A percentile compares a stretch with the other conserved stretches of the same genome.
Conservation (phyloP, 1,139 yeast genomes). For the Hansenula sp. region DNA sequence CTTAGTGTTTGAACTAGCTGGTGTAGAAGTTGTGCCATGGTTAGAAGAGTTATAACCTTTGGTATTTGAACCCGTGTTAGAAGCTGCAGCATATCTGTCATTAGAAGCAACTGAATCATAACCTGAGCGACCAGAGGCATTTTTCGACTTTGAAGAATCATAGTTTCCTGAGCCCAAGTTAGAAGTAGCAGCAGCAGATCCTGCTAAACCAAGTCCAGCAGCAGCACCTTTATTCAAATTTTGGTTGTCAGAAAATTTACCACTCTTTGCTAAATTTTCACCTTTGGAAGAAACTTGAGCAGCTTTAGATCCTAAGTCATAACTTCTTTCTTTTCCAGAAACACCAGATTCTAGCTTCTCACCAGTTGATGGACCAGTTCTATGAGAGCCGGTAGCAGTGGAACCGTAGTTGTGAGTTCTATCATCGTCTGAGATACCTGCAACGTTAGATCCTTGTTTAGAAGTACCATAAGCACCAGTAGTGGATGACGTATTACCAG, state of each 20-base stretch:
- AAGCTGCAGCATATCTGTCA: neutral
- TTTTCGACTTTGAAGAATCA: neutral
- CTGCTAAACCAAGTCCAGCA: neutral
- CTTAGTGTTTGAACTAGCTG: neutral
- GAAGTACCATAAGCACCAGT: neutral
- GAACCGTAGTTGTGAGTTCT: neutral
- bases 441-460: slow-evolving; percentile 4
- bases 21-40: neutral
- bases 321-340: neutral
- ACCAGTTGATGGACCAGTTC: neutral
- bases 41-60: neutral
- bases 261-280: neutral
- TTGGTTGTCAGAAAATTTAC: neutral
- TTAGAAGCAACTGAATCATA: neutral
- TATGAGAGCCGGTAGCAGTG: neutral
- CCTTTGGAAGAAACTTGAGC: neutral
- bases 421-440: neutral
- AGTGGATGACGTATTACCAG: neutral
- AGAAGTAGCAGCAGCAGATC: neutral
- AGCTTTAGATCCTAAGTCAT: neutral
- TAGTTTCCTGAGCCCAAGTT: neutral
- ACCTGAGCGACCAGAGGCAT: neutral
- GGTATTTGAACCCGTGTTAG: neutral
- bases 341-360: neutral
- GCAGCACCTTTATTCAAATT: neutral